These are phyloP conservation scores for Plasmodium fragile DNA, from an alignment of 169 alveolate genomes.

Conservation along the genomic window DNA sequence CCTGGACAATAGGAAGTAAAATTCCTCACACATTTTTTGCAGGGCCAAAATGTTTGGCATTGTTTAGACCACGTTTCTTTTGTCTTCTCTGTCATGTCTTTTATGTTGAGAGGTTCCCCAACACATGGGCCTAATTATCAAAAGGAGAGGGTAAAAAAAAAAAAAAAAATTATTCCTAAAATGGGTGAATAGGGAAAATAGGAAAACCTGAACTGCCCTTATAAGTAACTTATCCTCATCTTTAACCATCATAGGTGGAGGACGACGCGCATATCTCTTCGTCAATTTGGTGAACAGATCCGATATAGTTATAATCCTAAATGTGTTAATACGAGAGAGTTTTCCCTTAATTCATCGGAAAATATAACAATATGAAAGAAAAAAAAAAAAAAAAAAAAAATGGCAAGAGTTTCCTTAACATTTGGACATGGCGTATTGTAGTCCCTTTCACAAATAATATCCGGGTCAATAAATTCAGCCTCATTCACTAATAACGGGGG, in stretches of 20 bases:
- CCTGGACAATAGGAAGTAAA: conserved; percentile 85
- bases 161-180: background rate
- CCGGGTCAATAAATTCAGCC: conserved; percentile 76
- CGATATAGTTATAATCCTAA: conserved; percentile 60
- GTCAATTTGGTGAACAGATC: conserved; percentile 11
- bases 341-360: background rate
- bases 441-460: conserved; percentile 82
- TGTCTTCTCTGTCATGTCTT: conserved; percentile 78
- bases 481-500: conserved; percentile 42
- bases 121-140: conserved; percentile 81
- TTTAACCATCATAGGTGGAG: conserved; percentile 66
- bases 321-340: background rate
- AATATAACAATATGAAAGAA: background rate
- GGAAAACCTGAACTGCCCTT: background rate
- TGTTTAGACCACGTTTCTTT: conserved; percentile 80
- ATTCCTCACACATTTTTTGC: conserved; percentile 80
- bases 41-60: conserved; percentile 87
- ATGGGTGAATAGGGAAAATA: background rate
- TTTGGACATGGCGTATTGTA: conserved; percentile 84
- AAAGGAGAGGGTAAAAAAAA: background rate
- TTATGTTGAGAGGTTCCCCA: conserved; percentile 81
- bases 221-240: conserved; percentile 7
- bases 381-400: conserved; percentile 67
- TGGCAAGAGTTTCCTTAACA: conserved; percentile 76
- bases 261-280: conserved; percentile 76